These are phyloP conservation scores for Telfairia occidentalis DNA, from an alignment of 331 rosid species.

Conservation along the genomic window DNA sequence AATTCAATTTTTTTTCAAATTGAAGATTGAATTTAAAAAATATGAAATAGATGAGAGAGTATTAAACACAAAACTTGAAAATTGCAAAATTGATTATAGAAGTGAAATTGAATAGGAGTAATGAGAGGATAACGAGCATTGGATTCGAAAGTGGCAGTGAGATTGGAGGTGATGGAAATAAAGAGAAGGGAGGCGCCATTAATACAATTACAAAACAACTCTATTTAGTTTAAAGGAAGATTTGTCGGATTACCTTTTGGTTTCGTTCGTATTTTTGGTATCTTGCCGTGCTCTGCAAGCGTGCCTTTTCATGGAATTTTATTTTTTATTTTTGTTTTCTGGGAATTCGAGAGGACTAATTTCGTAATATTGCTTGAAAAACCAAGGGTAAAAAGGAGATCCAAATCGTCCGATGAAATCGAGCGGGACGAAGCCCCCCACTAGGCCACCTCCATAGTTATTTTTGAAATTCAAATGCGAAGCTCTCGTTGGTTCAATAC, in stretches of 20 bases:
- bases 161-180: not conserved
- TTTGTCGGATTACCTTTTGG: conserved; percentile 29
- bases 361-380: conserved; percentile 12
- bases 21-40: too few species aligned
- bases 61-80: too few species aligned
- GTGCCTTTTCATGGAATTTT: conserved; percentile 12
- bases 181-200: not conserved
- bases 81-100: too few species aligned
- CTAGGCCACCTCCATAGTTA: conserved; percentile 16
- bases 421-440: conserved; percentile 30
- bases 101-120: too few species aligned
- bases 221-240: not conserved
- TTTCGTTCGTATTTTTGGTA: too few species aligned
- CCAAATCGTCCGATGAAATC: not conserved
- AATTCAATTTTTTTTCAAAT: too few species aligned
- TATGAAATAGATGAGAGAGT: too few species aligned
- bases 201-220: not conserved
- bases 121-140: not conserved
- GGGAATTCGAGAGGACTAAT: conserved; percentile 8
- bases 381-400: not conserved
- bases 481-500: not conserved
- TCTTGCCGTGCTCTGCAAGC: not conserved
- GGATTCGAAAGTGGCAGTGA: not conserved
- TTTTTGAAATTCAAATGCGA: conserved; percentile 75
- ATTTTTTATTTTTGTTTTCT: not conserved